phyloP scores from a whole-genome alignment of 805 yeast species.

The Barnettozyma wickerhamii region DNA sequence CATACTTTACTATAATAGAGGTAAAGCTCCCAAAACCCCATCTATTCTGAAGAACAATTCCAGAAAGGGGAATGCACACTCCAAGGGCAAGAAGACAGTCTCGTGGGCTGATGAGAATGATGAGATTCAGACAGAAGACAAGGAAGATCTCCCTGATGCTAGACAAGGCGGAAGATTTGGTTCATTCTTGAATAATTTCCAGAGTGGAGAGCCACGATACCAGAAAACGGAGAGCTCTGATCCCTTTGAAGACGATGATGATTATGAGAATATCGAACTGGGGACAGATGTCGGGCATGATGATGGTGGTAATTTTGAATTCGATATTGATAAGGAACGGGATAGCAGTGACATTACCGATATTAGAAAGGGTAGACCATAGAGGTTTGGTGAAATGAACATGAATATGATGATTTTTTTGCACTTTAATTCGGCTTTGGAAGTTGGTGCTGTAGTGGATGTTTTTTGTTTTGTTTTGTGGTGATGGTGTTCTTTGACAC shows the following conservation, averaged over 20 bases:
- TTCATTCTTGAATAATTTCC: slow-evolving; percentile 20
- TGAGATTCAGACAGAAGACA: slow-evolving; percentile 9
- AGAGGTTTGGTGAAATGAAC: neutral
- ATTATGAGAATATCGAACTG: slow-evolving; percentile 21
- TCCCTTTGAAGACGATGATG: slow-evolving; percentile 7
- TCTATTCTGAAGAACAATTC: slow-evolving; percentile 18
- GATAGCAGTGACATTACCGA: slow-evolving; percentile 4
- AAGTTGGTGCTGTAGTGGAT: neutral
- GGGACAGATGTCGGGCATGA: slow-evolving; percentile 6
- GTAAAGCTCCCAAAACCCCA: slow-evolving; percentile 12
- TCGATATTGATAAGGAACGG: slow-evolving; percentile 20
- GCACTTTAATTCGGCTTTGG: neutral
- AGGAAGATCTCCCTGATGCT: slow-evolving; percentile 13
- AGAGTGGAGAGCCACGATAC: slow-evolving; percentile 13
- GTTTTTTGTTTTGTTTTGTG: neutral
- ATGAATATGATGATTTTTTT: neutral
- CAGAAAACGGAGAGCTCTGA: slow-evolving; percentile 3
- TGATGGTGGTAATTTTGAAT: slow-evolving; percentile 12
- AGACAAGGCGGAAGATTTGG: slow-evolving; percentile 12
- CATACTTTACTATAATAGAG: slow-evolving; percentile 16
- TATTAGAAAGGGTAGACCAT: neutral
- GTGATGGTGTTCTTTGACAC: neutral
- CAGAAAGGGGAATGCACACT: slow-evolving; percentile 8
- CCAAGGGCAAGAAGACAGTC: slow-evolving; percentile 27
- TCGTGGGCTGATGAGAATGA: slow-evolving; percentile 34